A percentile compares a stretch with the other conserved stretches of the same genome.
phyloP scores from a whole-genome alignment of 257 asterid genomes.

The Salvia splendens region DNA sequence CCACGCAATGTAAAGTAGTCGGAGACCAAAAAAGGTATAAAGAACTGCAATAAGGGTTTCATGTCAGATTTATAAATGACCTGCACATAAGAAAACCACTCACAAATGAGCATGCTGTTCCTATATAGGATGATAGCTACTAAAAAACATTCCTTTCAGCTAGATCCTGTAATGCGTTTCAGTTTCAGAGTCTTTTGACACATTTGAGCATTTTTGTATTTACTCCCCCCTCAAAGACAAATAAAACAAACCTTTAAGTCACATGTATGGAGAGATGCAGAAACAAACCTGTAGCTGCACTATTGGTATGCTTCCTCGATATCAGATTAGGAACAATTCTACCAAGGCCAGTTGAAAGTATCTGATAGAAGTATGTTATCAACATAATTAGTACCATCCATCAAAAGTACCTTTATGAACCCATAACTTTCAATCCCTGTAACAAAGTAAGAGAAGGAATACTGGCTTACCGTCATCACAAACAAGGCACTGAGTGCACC shows the following conservation, averaged over 20 bases:
- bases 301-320: conserved; percentile 95
- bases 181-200: not conserved
- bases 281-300: conserved; percentile 62
- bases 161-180: not conserved
- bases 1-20: conserved; percentile 92
- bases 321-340: conserved; percentile 95
- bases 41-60: conserved; percentile 66
- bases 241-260: not conserved
- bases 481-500: conserved; percentile 98
- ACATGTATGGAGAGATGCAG: not conserved
- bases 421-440: not conserved
- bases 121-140: conserved; percentile 3
- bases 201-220: not conserved
- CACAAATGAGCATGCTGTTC: conserved; percentile 1
- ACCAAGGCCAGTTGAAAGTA: conserved; percentile 95
- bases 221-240: conserved; percentile 5
- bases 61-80: conserved; percentile 30
- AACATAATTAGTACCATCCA: conserved; percentile 3
- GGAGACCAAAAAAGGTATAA: conserved; percentile 86
- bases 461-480: conserved; percentile 86
- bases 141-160: conserved; percentile 10
- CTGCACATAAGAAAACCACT: conserved; percentile 20
- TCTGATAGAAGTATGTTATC: conserved; percentile 39
- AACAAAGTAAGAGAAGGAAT: not conserved
- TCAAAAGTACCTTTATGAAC: not conserved